phyloP scores from a whole-genome alignment of 371 early-diverging fungal genomes.

The Choanephora cucurbitarum region DNA sequence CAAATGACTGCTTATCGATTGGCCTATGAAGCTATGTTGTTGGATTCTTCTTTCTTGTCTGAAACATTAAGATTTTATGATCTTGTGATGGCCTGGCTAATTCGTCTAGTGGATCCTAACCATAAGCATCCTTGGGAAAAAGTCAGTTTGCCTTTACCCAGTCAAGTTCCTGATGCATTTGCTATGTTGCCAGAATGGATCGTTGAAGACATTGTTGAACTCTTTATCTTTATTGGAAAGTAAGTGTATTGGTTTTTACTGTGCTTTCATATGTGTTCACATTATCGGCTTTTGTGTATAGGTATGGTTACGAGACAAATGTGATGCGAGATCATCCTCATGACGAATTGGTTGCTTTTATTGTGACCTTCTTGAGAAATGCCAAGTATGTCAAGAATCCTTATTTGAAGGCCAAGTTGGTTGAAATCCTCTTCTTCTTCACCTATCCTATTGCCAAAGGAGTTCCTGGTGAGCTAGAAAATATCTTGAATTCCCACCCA shows the following conservation, averaged over 20 bases:
- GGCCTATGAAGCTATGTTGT: constrained; percentile 74
- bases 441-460: constrained; percentile 57
- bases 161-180: constrained; percentile 59
- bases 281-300: constrained; percentile 10
- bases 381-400: constrained; percentile 89
- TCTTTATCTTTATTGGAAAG: constrained; percentile 65
- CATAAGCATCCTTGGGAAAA: constrained; percentile 56
- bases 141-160: constrained; percentile 58
- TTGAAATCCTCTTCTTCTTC: constrained; percentile 86
- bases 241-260: no score
- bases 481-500: constrained; percentile 71
- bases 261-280: no score
- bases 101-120: constrained; percentile 63
- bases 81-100: constrained; percentile 80
- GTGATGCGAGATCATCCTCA: constrained; percentile 60
- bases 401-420: constrained; percentile 90
- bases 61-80: constrained; percentile 76
- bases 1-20: constrained; percentile 65
- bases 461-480: constrained; percentile 65
- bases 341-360: constrained; percentile 78
- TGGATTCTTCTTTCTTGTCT: constrained; percentile 68
- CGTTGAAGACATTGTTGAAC: constrained; percentile 84
- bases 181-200: constrained; percentile 91
- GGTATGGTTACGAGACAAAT: constrained; percentile 60
- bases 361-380: constrained; percentile 77